Percentiles rank a stretch among this genome's conserved stretches.
These are phyloP conservation scores for Diplodia corticola DNA, from an alignment of 2,329 filamentous ascomycete genomes.

Conservation along the genomic window DNA sequence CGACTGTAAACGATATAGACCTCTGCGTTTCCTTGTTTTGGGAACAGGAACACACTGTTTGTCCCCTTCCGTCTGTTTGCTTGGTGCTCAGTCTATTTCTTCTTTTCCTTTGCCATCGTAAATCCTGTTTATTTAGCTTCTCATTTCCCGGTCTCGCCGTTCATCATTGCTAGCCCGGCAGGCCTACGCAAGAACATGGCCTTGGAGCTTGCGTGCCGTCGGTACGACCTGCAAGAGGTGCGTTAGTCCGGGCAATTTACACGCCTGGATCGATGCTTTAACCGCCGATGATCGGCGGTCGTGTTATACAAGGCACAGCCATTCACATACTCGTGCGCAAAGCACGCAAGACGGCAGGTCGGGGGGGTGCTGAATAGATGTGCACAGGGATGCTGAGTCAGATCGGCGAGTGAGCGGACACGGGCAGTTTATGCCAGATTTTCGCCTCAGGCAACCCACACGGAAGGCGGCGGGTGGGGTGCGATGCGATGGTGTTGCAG, in stretches of 20 bases:
- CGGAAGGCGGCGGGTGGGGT: not conserved
- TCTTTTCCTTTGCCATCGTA: too few species aligned
- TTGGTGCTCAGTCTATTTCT: not conserved
- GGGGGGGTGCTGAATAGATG: not conserved
- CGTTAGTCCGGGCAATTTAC: not conserved
- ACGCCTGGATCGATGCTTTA: not conserved
- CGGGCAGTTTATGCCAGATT: not conserved
- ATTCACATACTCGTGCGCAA: not conserved
- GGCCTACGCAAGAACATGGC: not conserved
- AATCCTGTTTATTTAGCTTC: too few species aligned
- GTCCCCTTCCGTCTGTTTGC: not conserved
- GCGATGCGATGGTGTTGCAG: not conserved
- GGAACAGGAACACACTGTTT: not conserved
- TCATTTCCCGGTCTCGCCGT: too few species aligned
- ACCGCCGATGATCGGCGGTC: not conserved
- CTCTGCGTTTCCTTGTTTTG: not conserved
- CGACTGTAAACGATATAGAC: not conserved
- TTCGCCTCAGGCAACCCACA: not conserved
- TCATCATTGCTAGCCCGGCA: not conserved
- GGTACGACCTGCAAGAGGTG: too few species aligned
- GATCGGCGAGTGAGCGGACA: not conserved
- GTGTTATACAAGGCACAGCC: not conserved
- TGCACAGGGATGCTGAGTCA: constrained; percentile 10
- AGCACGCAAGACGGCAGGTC: not conserved
- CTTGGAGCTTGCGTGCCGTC: too few species aligned